phyloP scores from a whole-genome alignment of 2,329 filamentous ascomycete species.

The Aspergillus tanneri region DNA sequence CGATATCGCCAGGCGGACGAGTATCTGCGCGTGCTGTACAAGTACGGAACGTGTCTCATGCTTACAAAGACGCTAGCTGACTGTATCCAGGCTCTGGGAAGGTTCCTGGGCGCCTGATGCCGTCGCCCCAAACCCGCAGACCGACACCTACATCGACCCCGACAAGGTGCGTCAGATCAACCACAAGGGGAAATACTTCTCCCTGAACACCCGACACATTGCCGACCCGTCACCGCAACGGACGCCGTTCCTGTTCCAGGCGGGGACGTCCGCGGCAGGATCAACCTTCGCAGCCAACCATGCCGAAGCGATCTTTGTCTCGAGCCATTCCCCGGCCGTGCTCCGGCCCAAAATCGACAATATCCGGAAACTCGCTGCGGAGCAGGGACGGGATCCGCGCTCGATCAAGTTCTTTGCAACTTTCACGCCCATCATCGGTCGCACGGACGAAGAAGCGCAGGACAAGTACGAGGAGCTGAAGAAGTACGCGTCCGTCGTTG shows the following conservation, averaged over 20 bases:
- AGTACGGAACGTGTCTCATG: slow-evolving; percentile 39
- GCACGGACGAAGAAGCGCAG: slow-evolving; percentile 54
- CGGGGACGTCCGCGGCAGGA: slow-evolving; percentile 59
- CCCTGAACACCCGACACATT: slow-evolving; percentile 48
- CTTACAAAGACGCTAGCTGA: neutral
- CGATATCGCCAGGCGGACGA: slow-evolving; percentile 62
- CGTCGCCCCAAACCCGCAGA: slow-evolving; percentile 53
- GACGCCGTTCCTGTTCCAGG: slow-evolving; percentile 59
- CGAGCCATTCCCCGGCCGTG: slow-evolving; percentile 52
- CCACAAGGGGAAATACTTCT: slow-evolving; percentile 58
- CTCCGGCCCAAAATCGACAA: slow-evolving; percentile 53
- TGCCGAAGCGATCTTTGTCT: slow-evolving; percentile 62
- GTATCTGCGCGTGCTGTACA: slow-evolving; percentile 62
- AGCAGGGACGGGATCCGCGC: slow-evolving; percentile 55
- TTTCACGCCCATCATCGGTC: slow-evolving; percentile 51
- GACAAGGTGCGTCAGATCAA: slow-evolving; percentile 60
- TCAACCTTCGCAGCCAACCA: slow-evolving; percentile 58
- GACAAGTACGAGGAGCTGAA: slow-evolving; percentile 53
- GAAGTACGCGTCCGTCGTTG: slow-evolving; percentile 55
- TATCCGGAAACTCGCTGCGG: slow-evolving; percentile 53
- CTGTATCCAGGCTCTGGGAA: slow-evolving; percentile 50
- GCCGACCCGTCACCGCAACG: slow-evolving; percentile 58
- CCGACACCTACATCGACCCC: slow-evolving; percentile 59
- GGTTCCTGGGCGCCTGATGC: slow-evolving; percentile 60
- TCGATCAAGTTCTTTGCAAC: slow-evolving; percentile 58